Evolutionary conservation across 106 monocot species (phyloP).

Genomic region (Phalaenopsis equestris): DNA sequence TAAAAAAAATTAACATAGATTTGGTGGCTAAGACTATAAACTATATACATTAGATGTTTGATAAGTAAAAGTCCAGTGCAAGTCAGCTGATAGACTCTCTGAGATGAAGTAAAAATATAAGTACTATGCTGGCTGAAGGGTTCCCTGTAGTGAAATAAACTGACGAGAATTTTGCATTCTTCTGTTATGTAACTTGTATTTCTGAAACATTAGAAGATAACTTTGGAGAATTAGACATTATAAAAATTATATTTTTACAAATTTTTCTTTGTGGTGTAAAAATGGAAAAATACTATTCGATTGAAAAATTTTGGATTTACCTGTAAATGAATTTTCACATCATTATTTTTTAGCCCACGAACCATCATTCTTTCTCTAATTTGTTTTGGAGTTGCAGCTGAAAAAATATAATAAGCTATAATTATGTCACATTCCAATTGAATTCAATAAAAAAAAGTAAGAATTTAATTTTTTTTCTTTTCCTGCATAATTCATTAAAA

Average conservation of each 20-base stretch:
- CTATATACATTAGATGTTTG: too few relatives aligned
- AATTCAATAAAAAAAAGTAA: too few relatives aligned
- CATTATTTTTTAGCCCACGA: slow-evolving; percentile 89
- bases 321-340: slow-evolving; percentile 95
- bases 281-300: not conserved
- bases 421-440: too few relatives aligned
- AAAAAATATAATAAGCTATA: not conserved
- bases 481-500: too few relatives aligned
- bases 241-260: too few relatives aligned
- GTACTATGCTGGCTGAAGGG: slow-evolving; percentile 16
- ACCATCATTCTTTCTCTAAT: slow-evolving; percentile 97
- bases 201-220: slow-evolving; percentile 32
- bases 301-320: slow-evolving; percentile 14
- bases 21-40: too few relatives aligned
- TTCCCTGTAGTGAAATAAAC: not conserved
- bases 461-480: too few relatives aligned
- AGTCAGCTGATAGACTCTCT: slow-evolving; percentile 31
- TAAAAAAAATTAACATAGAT: too few relatives aligned
- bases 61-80: too few relatives aligned
- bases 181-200: slow-evolving; percentile 55
- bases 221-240: not conserved
- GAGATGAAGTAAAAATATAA: slow-evolving; percentile 47
- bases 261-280: not conserved
- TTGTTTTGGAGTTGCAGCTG: slow-evolving; percentile 96
- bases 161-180: slow-evolving; percentile 25